Evolutionary conservation across 305 asterid species (phyloP), one percentile per base, ranked within the genome.

Genomic region (Caryopteris hybrid): DNA sequence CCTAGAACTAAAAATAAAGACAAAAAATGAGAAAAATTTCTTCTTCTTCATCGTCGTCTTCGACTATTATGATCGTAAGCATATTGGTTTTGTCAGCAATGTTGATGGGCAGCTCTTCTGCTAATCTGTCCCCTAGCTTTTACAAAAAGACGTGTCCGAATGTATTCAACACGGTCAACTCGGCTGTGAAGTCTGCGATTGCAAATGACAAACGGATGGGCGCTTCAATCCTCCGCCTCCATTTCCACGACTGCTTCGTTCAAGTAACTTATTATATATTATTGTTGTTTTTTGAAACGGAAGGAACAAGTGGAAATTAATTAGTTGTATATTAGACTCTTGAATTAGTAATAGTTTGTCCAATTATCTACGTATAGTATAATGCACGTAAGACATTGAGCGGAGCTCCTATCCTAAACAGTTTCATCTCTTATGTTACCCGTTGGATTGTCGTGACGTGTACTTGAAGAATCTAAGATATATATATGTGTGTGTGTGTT

Each of bases 201-300:
- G 66, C 69, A 0, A 77, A 78, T 10, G 94, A 87, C 57, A 69
- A 65, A 0, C 80, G 94, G 61, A 87, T 87, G 84, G 94, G 82
- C 2, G 94, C 94, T 36, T 87, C 94, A 0, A 83, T 87, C 33
- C 63, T 74, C 62, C 79, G 79, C 10, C 79, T 74, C 54, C 74
- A 57, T 64, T 84, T 83, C 75, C 89, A 86, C 23, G 89, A 86
- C 7, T 86, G 89, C 65, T 86, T 86, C 18, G 82, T 86, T 48
- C 86, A 79, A 57, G 57, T 68, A 55, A 20, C n/a, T 36, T 6
- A n/a, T n/a, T n/a, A n/a, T n/a, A n/a, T n/a, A n/a, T n/a, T n/a
- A n/a, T n/a, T n/a, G n/a, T n/a, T n/a, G n/a, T n/a, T n/a, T n/a
- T n/a, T n/a, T n/a, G n/a, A n/a, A n/a, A n/a, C n/a, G n/a, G n/a